Evolutionary conservation across 441 rosid genomes (phyloP).

Genomic region (Adansonia gregorii): DNA sequence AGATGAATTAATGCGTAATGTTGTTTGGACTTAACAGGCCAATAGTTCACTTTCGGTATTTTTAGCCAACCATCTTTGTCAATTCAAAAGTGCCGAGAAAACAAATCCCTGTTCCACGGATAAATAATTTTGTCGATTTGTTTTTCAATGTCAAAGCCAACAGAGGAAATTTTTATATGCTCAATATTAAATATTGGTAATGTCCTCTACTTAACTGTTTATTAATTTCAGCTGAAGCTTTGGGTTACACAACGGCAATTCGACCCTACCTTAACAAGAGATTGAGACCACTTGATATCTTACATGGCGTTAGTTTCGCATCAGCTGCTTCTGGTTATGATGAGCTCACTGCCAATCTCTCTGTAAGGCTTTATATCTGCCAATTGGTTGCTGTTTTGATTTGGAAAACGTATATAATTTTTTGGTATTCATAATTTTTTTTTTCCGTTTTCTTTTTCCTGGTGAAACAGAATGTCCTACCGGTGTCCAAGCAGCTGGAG

Average conservation of each 20-base stretch:
- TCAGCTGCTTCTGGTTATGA: constrained; percentile 93
- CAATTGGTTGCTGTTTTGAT: neutral
- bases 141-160: neutral
- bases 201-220: neutral
- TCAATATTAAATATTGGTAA: neutral
- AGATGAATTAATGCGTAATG: neutral
- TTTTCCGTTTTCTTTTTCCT: neutral
- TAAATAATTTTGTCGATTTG: neutral
- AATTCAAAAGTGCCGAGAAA: neutral
- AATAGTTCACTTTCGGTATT: neutral
- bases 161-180: neutral
- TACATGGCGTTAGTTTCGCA: constrained; percentile 83
- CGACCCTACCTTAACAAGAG: constrained; percentile 73
- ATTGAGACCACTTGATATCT: constrained; percentile 46
- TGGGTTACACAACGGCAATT: constrained; percentile 57
- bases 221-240: constrained; percentile 50
- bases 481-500: constrained; percentile 57
- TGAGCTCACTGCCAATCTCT: constrained; percentile 76
- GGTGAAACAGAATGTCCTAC: constrained; percentile 58
- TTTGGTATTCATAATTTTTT: neutral
- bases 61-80: neutral
- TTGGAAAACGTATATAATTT: neutral
- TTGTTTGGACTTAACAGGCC: neutral
- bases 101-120: neutral
- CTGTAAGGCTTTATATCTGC: constrained; percentile 44